Conservation (phyloP, 495 filamentous ascomycete species). For the Talaromyces borbonicus region DNA sequence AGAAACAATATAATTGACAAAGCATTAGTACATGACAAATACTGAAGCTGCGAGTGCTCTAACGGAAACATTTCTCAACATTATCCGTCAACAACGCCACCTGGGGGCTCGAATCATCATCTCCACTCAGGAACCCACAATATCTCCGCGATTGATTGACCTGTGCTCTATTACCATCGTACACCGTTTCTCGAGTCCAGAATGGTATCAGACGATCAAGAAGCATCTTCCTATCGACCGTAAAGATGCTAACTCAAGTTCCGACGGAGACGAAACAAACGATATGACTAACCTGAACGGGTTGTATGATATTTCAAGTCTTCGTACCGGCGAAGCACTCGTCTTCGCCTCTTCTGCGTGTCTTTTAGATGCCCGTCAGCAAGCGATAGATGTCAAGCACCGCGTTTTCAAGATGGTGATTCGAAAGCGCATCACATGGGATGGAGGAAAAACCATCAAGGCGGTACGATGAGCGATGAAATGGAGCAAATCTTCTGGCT, state of each 20-base stretch:
- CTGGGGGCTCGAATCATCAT: constrained; percentile 55
- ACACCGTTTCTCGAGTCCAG: constrained; percentile 64
- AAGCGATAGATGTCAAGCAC: constrained; percentile 11
- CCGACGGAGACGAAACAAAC: constrained; percentile 4
- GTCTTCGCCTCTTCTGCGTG: constrained; percentile 55
- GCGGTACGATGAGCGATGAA: constrained; percentile 12
- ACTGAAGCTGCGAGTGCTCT: constrained; percentile 30
- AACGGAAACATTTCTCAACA: constrained; percentile 52
- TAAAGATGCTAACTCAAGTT: constrained; percentile 7
- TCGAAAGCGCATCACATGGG: constrained; percentile 19
- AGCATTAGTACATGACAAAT: constrained; percentile 43
- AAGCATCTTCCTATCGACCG: constrained; percentile 46
- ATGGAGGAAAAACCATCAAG: constrained; percentile 18
- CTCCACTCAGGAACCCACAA: constrained; percentile 70
- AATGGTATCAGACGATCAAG: constrained; percentile 52
- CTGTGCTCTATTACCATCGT: constrained; percentile 62
- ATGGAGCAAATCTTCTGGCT: no score
- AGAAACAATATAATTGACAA: no score
- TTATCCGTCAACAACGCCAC: constrained; percentile 67
- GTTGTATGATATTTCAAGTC: constrained; percentile 22
- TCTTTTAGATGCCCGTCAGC: constrained; percentile 19
- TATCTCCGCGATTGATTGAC: constrained; percentile 57
- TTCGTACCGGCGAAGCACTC: constrained; percentile 54
- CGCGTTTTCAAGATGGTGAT: constrained; percentile 15
- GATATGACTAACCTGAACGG: constrained; percentile 10